Conservation (phyloP, 1,284 basidiomycete species). For the Cryptococcus depauperatus region DNA sequence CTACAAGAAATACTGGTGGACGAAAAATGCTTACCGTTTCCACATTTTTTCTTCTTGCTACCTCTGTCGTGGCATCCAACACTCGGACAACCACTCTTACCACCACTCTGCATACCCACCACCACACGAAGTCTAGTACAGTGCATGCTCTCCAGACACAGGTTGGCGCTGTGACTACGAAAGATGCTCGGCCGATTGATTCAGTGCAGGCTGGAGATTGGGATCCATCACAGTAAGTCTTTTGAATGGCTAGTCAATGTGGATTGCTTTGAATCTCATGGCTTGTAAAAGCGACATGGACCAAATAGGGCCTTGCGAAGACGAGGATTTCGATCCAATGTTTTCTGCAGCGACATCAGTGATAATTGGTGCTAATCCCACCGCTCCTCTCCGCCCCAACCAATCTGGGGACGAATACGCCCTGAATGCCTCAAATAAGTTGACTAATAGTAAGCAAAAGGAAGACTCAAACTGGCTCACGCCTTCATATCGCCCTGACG, state of each 20-base stretch:
- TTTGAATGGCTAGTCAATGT: no score
- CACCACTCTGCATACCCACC: neutral
- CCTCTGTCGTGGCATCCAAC: neutral
- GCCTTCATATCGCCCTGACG: neutral
- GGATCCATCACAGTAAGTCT: no score
- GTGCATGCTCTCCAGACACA: neutral
- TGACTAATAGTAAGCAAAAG: neutral
- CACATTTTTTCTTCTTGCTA: neutral
- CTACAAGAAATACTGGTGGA: neutral
- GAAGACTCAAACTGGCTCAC: neutral
- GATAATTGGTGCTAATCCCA: no score
- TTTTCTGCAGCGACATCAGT: no score
- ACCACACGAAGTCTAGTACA: neutral
- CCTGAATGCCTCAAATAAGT: no score
- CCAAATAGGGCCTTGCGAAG: no score
- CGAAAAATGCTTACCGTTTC: neutral
- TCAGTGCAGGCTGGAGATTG: neutral
- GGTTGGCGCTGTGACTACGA: neutral
- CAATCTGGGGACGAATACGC: no score
- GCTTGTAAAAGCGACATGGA: no score
- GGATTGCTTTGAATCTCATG: no score
- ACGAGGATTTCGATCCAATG: no score
- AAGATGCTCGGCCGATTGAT: neutral
- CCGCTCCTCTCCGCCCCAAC: no score
- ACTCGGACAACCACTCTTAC: neutral